Evolutionary conservation across 129 eudicot species (phyloP).

Genomic region (Chrysanthemum makinoi): DNA sequence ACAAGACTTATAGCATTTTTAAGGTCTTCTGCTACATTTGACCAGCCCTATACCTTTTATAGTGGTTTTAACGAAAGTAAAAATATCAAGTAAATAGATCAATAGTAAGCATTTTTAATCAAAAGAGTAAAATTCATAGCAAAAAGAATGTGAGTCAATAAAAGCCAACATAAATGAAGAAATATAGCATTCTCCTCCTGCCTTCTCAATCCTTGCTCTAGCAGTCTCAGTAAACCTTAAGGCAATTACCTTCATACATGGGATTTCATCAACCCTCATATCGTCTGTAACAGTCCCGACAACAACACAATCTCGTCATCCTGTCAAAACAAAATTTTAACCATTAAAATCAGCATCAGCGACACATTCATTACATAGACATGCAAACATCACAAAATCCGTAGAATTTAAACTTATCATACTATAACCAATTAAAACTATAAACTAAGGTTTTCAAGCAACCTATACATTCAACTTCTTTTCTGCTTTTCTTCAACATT

Average conservation of each 20-base stretch:
- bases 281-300: slow-evolving; percentile 41
- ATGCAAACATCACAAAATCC: not conserved
- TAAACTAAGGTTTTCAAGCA: too few relatives aligned
- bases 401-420: not conserved
- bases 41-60: too few relatives aligned
- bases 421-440: not conserved
- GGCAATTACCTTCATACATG: slow-evolving; percentile 38
- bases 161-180: not conserved
- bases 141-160: not conserved
- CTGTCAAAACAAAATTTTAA: not conserved
- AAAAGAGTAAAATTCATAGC: not conserved
- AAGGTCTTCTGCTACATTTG: too few relatives aligned
- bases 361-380: not conserved
- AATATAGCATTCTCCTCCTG: slow-evolving; percentile 34
- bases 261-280: slow-evolving; percentile 42
- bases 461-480: too few relatives aligned
- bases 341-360: not conserved
- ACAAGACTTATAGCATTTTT: too few relatives aligned
- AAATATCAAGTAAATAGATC: not conserved
- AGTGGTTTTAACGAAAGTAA: not conserved
- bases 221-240: slow-evolving; percentile 39
- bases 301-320: slow-evolving; percentile 37
- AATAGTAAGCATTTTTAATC: not conserved
- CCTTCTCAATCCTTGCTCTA: slow-evolving; percentile 41
- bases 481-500: too few relatives aligned